A percentile compares a stretch with the other conserved stretches of the same genome.
phyloP scores from a whole-genome alignment of 2,329 filamentous ascomycete species.

The Boeremia lycopersici region DNA sequence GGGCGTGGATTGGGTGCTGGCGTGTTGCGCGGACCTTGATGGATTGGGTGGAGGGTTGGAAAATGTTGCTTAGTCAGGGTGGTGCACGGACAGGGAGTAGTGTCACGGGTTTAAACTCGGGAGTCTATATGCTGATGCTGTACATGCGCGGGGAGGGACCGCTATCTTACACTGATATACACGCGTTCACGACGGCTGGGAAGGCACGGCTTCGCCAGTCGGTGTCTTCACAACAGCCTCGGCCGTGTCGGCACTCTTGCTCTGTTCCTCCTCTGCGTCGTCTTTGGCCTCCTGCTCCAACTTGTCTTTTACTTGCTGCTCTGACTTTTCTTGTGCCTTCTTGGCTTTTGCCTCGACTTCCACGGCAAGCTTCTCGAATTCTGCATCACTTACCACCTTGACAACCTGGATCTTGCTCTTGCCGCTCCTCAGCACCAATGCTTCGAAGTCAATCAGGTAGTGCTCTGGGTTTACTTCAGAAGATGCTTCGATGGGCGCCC shows the following conservation, averaged over 20 bases:
- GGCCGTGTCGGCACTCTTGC: neutral
- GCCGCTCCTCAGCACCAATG: constrained; percentile 62
- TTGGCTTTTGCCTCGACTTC: neutral
- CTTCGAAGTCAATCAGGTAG: constrained; percentile 62
- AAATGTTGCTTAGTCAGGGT: constrained; percentile 13
- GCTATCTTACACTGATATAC: neutral
- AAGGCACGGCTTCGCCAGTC: constrained; percentile 5
- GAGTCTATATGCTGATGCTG: neutral
- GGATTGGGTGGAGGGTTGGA: constrained; percentile 5
- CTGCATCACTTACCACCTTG: constrained; percentile 60
- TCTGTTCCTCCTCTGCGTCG: neutral
- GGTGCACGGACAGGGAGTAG: too few relatives aligned
- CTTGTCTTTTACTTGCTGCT: neutral
- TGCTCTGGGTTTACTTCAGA: constrained; percentile 62
- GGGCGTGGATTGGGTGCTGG: neutral
- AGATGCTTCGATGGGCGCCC: constrained; percentile 67
- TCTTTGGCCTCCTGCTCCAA: constrained; percentile 3
- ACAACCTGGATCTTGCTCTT: constrained; percentile 67
- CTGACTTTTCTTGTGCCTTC: neutral
- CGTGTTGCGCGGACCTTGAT: constrained; percentile 5
- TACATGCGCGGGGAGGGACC: neutral
- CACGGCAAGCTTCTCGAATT: constrained; percentile 53
- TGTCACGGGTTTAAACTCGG: too few relatives aligned
- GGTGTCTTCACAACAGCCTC: constrained; percentile 1
- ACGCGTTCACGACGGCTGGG: constrained; percentile 4